A percentile compares a stretch with the other conserved stretches of the same genome.
Evolutionary conservation across 2,329 filamentous ascomycete species (phyloP).

Genomic region (Ceratocystis huliohia): DNA sequence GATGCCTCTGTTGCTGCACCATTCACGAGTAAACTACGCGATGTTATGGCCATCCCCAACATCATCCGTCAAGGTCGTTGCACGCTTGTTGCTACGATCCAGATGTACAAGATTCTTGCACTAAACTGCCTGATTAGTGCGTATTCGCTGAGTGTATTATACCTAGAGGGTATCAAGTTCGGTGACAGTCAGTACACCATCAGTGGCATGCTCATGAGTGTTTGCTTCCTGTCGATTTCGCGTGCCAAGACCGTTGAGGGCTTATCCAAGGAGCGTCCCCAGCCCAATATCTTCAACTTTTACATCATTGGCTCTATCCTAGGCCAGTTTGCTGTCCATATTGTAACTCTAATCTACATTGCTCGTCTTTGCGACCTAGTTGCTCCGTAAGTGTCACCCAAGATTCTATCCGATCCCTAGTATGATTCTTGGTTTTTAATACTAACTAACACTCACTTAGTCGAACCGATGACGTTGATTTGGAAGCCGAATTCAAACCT

Average conservation of each 20-base stretch:
- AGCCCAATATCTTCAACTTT: constrained; percentile 97
- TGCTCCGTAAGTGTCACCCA: constrained; percentile 54
- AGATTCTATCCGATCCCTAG: too few species aligned
- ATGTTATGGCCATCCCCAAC: constrained; percentile 93
- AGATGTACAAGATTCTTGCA: constrained; percentile 99
- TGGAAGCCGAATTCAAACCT: constrained; percentile 88
- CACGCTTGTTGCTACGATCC: constrained; percentile 93
- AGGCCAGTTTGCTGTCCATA: constrained; percentile 93
- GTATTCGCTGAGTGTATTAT: constrained; percentile 91
- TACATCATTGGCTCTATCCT: constrained; percentile 98
- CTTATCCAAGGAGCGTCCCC: constrained; percentile 89
- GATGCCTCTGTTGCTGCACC: constrained; percentile 95
- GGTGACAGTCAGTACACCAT: constrained; percentile 97
- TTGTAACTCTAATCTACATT: constrained; percentile 86
- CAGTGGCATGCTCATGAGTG: constrained; percentile 98
- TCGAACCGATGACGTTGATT: constrained; percentile 54
- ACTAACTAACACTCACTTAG: constrained; percentile 31
- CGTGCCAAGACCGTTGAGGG: constrained; percentile 90
- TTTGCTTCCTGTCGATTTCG: constrained; percentile 98
- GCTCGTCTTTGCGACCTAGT: constrained; percentile 75
- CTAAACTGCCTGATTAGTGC: constrained; percentile 96
- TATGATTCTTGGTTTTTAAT: too few species aligned
- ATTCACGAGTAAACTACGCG: constrained; percentile 93
- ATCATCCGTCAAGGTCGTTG: constrained; percentile 96
- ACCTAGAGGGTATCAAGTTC: constrained; percentile 97